These are phyloP conservation scores for Fraxinus nigra DNA, from an alignment of 305 asterid genomes.

Conservation along the genomic window DNA sequence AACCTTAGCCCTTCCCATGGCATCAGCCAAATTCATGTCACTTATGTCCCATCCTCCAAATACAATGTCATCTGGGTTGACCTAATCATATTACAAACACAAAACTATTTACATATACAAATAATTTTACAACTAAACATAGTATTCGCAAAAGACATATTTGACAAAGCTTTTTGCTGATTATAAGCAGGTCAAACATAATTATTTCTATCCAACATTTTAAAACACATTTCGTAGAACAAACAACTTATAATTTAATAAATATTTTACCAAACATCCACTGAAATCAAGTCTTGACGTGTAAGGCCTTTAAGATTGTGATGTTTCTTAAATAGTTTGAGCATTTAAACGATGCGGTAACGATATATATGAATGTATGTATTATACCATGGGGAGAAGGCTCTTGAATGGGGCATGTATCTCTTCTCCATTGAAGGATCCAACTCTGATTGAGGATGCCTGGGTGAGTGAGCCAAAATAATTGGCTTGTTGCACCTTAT, in stretches of 20 bases:
- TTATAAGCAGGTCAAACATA: background rate
- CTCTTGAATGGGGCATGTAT: slow-evolving; percentile 95
- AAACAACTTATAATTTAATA: too few species aligned
- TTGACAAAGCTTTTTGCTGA: background rate
- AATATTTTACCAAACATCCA: background rate
- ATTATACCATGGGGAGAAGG: slow-evolving; percentile 85
- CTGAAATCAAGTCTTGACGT: background rate
- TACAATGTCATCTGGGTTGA: slow-evolving; percentile 79
- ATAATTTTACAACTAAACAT: background rate
- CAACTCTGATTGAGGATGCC: slow-evolving; percentile 82
- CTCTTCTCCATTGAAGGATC: slow-evolving; percentile 94
- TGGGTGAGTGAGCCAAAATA: slow-evolving; percentile 93
- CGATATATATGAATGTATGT: background rate
- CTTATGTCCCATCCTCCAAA: slow-evolving; percentile 99
- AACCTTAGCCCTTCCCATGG: slow-evolving; percentile 92
- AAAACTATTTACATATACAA: background rate
- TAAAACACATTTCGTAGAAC: too few species aligned
- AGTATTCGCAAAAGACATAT: background rate
- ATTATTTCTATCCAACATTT: too few species aligned
- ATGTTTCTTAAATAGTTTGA: background rate
- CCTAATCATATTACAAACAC: slow-evolving; percentile 43
- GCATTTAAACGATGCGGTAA: background rate
- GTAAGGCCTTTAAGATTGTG: background rate
- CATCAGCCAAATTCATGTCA: slow-evolving; percentile 87
- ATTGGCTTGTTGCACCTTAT: slow-evolving; percentile 84